Evolutionary conservation across 164 flowering plant species (phyloP), one percentile per base, ranked within the genome.

Genomic region (Malania oleifera): DNA sequence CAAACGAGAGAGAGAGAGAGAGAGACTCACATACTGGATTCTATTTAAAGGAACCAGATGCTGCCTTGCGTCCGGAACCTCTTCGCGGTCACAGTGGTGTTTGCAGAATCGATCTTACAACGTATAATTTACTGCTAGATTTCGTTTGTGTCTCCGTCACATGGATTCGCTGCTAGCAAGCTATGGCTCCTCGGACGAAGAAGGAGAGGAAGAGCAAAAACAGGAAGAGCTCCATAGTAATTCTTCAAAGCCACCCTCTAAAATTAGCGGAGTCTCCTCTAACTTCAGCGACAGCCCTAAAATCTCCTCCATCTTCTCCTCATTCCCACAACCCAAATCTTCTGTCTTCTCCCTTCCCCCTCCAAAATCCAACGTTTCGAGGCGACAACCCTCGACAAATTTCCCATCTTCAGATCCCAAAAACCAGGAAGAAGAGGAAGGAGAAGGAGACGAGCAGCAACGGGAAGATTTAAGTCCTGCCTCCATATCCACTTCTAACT

Each of bases 171-270:
- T 86, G 67, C 45, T 83, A 23, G 80, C 89, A 1, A 83, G 14
- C 67, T 87, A 85, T 59, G 86, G 85, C 37, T 80, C 90, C 28
- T 82, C 85, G 0, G 89, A 80, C 54, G 89, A 80, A 8, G 87
- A 81, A 20, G 75, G 71, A 29, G 79, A 77, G 43, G 53, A 65
- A 3, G 53, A 57, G 5, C 64, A 39, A n/a, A 65, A 40, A 46
- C 53, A 15, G 14, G 56, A 43, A 11, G 29, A 27, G 14, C n/a
- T n/a, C 3, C 13, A 38, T 23, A 20, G 19, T 7, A 38, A 14
- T n/a, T 44, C 13, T 13, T 65, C 43, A 53, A 29, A 66, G 7
- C 61, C 22, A 34, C 53, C 22, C 18, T 56, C n/a, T n/a, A n/a
- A n/a, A n/a, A n/a, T n/a, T n/a, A n/a, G n/a, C n/a, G n/a, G n/a